Evolutionary conservation across 208 protist genomes (phyloP).

Genomic region (Crithidia fasciculata): DNA sequence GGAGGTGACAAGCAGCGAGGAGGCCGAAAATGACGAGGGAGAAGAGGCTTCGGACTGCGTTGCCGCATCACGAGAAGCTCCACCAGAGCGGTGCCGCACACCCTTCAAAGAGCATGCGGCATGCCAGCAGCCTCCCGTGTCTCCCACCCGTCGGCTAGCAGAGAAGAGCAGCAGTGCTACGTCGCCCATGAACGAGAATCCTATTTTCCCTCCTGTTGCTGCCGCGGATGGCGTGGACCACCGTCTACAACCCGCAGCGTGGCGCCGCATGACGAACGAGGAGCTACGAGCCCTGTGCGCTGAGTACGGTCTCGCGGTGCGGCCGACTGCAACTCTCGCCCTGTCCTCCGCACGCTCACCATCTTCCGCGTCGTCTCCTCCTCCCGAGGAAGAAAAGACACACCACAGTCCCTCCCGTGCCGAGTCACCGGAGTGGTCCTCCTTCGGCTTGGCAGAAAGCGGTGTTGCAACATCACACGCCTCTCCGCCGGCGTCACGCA

Average conservation of each 20-base stretch:
- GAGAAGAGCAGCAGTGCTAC: too few relatives aligned
- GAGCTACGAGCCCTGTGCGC: constrained; percentile 26
- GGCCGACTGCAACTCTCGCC: neutral
- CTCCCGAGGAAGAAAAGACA: too few relatives aligned
- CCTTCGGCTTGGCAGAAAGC: neutral
- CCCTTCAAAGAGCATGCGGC: neutral
- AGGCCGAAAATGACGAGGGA: neutral
- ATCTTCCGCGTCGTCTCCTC: neutral
- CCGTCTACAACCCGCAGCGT: constrained; percentile 9
- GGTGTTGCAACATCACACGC: constrained; percentile 1
- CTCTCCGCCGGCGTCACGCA: neutral
- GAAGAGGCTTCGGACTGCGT: too few relatives aligned
- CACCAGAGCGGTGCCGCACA: neutral
- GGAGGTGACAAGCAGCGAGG: constrained; percentile 19
- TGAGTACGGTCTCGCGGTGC: constrained; percentile 18
- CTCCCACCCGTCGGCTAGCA: too few relatives aligned
- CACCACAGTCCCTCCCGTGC: neutral
- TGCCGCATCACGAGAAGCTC: neutral
- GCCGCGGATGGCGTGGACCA: neutral
- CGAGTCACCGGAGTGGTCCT: constrained; percentile 5
- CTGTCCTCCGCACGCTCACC: neutral
- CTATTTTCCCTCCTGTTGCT: neutral
- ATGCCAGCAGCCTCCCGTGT: too few relatives aligned
- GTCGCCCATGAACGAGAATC: too few relatives aligned
- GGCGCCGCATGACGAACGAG: constrained; percentile 29